Evolutionary conservation across 352 stramenopile genomes (phyloP).

Genomic region (Phytophthora citrophthora): DNA sequence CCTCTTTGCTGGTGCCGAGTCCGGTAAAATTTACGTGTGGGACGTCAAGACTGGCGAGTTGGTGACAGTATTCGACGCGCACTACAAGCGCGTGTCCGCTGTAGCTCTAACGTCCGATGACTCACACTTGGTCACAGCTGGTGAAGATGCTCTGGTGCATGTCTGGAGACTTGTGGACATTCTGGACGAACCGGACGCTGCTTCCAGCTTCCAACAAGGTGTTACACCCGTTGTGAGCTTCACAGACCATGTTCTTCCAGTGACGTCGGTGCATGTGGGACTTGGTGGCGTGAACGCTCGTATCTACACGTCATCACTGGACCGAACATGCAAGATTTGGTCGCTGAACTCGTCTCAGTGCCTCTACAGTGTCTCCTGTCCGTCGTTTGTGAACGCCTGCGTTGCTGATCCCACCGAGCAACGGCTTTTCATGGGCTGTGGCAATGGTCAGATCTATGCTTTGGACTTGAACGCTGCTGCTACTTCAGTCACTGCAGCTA

Average conservation of each 20-base stretch:
- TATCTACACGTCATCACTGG: constrained; percentile 78
- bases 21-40: constrained; percentile 88
- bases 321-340: constrained; percentile 85
- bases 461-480: constrained; percentile 74
- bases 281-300: constrained; percentile 69
- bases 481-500: constrained; percentile 53
- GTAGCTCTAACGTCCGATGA: constrained; percentile 74
- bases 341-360: constrained; percentile 56
- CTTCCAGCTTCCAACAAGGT: constrained; percentile 61
- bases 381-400: constrained; percentile 72
- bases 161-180: constrained; percentile 80
- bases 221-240: constrained; percentile 66
- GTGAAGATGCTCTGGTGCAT: constrained; percentile 85
- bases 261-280: constrained; percentile 76
- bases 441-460: constrained; percentile 74
- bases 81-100: constrained; percentile 87
- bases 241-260: constrained; percentile 80
- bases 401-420: constrained; percentile 69
- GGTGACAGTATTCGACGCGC: constrained; percentile 80
- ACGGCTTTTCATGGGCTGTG: constrained; percentile 73
- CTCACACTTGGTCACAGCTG: constrained; percentile 79
- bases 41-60: constrained; percentile 84
- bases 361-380: constrained; percentile 71
- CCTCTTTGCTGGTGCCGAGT: constrained; percentile 73
- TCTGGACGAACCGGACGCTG: constrained; percentile 64